Evolutionary conservation across 805 yeast genomes (phyloP), one percentile per base, ranked within the genome.

Genomic region (Starmerella vitae): DNA sequence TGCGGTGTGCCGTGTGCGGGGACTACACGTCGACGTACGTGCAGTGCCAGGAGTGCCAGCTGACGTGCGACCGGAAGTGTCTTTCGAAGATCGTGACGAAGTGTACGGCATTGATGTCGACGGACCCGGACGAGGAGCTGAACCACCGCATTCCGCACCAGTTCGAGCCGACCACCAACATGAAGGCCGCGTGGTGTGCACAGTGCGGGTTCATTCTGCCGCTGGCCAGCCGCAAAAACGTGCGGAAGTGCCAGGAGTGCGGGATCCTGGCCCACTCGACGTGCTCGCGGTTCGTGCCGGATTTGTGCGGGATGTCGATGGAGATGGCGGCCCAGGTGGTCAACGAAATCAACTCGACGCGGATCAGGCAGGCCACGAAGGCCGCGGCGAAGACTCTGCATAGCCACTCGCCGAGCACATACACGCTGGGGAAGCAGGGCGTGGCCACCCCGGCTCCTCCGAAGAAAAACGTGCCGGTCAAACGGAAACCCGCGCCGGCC

Each of bases 111-210:
- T 39, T 47, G 20, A 76, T 72, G 57, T 72, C 84, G 8, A 41
- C 38, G 33, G 49, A 41, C 42, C 52, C 49, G 15, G 86, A 77
- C 51, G 77, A 64, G 78, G 86, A 82, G 59, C 71, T 91, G 58
- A 91, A 91, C 54, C 97, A 91, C 59, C 80, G 94, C 48, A 91
- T 91, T 50, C 98, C 98, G 26, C 99, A 91, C 58, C 74, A 95
- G 57, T 88, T 88, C 58, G 94, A 82, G 49, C 86, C 88, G n/a
- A 73, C 76, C 20, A 71, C 91, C 14, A 91, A 91, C 55, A 77
- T 85, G 61, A 93, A 95, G 52, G 93, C 99, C 2, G 86, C 88
- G 56, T 91, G 99, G 99, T 91, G 99, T 63, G 91, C 97, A 52
- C 99, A 91, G 58, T 91, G 99, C 70, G 99, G 99, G 45, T 84